phyloP scores from a whole-genome alignment of 192 early-diverging fungal genomes.

The Pilaira anomala region DNA sequence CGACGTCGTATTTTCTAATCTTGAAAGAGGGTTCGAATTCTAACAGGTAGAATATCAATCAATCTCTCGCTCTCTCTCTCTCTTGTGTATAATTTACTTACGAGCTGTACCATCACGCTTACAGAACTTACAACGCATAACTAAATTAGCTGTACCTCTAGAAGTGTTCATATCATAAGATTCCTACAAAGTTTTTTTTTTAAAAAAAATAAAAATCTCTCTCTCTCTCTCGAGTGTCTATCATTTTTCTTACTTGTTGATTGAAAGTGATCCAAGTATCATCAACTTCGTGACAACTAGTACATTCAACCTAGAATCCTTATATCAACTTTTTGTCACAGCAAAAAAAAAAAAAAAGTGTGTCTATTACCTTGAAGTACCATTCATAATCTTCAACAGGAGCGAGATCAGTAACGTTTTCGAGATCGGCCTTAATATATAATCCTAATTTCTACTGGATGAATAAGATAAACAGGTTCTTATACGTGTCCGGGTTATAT shows the following conservation, averaged over 20 bases:
- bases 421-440: constrained; percentile 74
- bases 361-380: constrained; percentile 58
- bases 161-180: constrained; percentile 62
- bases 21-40: constrained; percentile 28
- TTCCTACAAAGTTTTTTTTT: constrained; percentile 38
- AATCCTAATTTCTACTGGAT: constrained; percentile 47
- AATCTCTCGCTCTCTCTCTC: neutral
- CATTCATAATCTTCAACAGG: constrained; percentile 59
- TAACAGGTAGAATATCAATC: neutral
- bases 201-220: neutral
- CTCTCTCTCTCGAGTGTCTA: neutral
- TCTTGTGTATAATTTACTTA: too few species aligned
- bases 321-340: neutral
- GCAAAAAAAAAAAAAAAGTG: too few species aligned
- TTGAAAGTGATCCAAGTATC: constrained; percentile 67
- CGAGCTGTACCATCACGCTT: constrained; percentile 67
- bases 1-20: constrained; percentile 20
- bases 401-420: constrained; percentile 73
- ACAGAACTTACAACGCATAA: constrained; percentile 92
- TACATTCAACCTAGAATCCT: constrained; percentile 79
- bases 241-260: constrained; percentile 38
- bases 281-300: constrained; percentile 74
- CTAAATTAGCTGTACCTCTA: constrained; percentile 79
- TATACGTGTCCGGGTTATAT: too few species aligned
- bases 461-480: too few species aligned